Evolutionary conservation across 1,284 basidiomycete species (phyloP), one percentile per base, ranked within the genome.

Genomic region (Sporisorium sorghi): DNA sequence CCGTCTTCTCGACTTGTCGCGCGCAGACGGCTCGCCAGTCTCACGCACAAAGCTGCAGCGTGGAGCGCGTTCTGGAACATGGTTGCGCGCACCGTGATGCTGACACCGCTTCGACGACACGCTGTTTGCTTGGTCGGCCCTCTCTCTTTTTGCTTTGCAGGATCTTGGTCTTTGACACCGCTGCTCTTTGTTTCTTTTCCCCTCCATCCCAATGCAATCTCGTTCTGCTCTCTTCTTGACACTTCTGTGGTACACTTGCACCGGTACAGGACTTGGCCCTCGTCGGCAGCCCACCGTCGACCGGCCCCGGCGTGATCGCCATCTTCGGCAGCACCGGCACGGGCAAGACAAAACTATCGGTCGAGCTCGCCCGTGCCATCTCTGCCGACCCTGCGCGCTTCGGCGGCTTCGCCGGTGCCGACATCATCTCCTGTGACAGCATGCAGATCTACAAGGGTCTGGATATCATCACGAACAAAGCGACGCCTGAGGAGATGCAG

Each of bases 381-480:
- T n/a, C 53, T 5, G 24, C 39, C 2, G n/a, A 48, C 19, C 10
- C 47, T 2, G 35, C 8, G 0, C 39, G 44, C 1, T 62, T 43
- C n/a, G 67, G 60, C 3, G n/a, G 39, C 9, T 61, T 58, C n/a
- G 33, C 14, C 8, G 47, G 48, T 0, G 85, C 76, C 0, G 84
- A 90, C 79, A 88, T 98, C 74, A 91, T 99, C 82, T 97, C 97
- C 78, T 93, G 94, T 10, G 97, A 99, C 86, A 91, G 96, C 11
- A 99, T 99, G 95, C 97, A 99, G 85, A 91, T 95, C 15, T 99
- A 99, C 85, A 87, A 88, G n/a, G 95, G 96, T 0, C 88, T 99
- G 79, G 92, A 98, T 84, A 87, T 97, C 56, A 91, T 98, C 79
- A 99, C 97, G 21, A 99, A 99, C 86, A 99, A 99, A 86, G 89